Evolutionary conservation across 805 yeast genomes (phyloP), one percentile per base, ranked within the genome.

Genomic region (Metschnikowia drakensbergensis): DNA sequence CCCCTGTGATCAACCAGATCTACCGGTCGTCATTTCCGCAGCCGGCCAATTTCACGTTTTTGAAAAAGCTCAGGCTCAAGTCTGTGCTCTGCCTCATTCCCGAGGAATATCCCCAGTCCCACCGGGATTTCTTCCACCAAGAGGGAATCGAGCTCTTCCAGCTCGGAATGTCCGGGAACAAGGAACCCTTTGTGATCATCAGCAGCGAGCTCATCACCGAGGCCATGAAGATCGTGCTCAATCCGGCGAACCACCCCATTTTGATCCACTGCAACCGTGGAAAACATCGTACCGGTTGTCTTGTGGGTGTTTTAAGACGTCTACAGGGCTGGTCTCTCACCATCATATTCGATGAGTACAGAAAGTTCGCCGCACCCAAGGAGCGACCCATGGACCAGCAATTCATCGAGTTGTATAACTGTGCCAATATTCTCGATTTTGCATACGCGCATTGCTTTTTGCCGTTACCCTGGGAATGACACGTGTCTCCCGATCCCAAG

Each of bases 211-310:
- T 86, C 34, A 81, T 94, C 29, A 85, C 91, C 1, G 80, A 81
- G 50, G 97, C 97, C 0, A 71, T 92, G 54, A 83, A 84, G 61
- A 85, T 90, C 31, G 88, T 89, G 10, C 65, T 89, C 11, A 76
- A 94, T 59, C 97, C 97, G 0, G 82, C 64, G 23, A 92, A 94
- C 66, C 98, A 90, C 50, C 99, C 99, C 1, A 73, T 94, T 9
- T 71, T 94, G 54, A 88, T 94, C 38, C 99, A 94, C 66, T 94
- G 99, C 68, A 94, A 94, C 68, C 73, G 97, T 50, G 99, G 99
- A 8, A 94, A 92, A 65, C 99, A 94, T 65, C 76, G 99, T 57
- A 94, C 99, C 0, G 99, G 99, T 0, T 94, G 98, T 65, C 74
- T 94, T 11, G 91, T 94, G 29, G 99, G 99, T 2, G 92, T 97